Conservation (phyloP, 2,329 filamentous ascomycete genomes). For the Periconia digitata region DNA sequence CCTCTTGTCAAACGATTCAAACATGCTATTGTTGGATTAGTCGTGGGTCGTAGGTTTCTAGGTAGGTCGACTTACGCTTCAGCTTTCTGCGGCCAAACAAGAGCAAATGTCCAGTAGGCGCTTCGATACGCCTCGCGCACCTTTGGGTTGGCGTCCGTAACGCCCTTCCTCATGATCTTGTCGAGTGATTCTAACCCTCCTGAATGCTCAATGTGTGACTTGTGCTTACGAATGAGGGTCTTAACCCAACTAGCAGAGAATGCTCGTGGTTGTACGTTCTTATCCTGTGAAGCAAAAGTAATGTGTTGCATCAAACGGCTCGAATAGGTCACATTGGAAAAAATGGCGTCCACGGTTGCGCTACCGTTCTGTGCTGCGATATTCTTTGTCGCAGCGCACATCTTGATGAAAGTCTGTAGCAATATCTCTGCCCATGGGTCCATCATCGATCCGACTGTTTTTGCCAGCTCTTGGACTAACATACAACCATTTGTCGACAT, state of each 20-base stretch:
- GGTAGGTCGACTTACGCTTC: constrained; percentile 61
- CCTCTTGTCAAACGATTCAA: constrained; percentile 75
- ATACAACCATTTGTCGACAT: constrained; percentile 84
- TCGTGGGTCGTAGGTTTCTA: background rate
- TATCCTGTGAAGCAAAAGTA: constrained; percentile 80
- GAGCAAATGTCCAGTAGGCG: constrained; percentile 82
- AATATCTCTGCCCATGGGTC: constrained; percentile 89
- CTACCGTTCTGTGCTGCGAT: constrained; percentile 86
- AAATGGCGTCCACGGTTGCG: constrained; percentile 74
- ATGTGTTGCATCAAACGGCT: constrained; percentile 83
- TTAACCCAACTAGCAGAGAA: constrained; percentile 83
- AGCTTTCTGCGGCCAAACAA: constrained; percentile 75
- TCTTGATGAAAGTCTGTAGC: constrained; percentile 85
- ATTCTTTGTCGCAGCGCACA: constrained; percentile 88
- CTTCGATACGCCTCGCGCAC: constrained; percentile 84
- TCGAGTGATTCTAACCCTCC: constrained; percentile 82
- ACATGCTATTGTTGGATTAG: constrained; percentile 60
- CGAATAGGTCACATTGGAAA: constrained; percentile 78
- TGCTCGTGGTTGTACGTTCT: constrained; percentile 83
- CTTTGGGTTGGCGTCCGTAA: constrained; percentile 86
- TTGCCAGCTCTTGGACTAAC: constrained; percentile 81
- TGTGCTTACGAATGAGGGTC: constrained; percentile 80
- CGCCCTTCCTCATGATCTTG: constrained; percentile 84
- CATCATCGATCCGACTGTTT: constrained; percentile 72
- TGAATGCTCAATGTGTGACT: constrained; percentile 77